Evolutionary conservation across 768 basidiomycete genomes (phyloP).

Genomic region (Xerocomellus chrysenteron): DNA sequence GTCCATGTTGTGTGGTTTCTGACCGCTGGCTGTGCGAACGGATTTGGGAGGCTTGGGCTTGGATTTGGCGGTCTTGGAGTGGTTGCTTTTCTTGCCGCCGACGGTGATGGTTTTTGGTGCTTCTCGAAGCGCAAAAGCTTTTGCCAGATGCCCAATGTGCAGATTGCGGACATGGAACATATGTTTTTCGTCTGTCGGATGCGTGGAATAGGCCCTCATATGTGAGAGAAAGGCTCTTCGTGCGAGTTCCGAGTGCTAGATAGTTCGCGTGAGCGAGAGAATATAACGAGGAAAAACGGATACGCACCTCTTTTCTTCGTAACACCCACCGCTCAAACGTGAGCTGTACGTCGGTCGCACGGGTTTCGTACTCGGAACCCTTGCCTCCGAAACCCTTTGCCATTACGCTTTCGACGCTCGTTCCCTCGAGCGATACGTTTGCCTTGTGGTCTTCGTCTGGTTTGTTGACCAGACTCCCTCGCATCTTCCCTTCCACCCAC

Average conservation of each 20-base stretch:
- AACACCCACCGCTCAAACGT: slow-evolving; percentile 95
- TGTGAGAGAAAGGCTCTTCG: slow-evolving; percentile 88
- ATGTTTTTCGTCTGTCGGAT: slow-evolving; percentile 92
- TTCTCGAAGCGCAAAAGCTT: slow-evolving; percentile 87
- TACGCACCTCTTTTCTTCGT: slow-evolving; percentile 61
- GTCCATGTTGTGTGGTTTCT: slow-evolving; percentile 36
- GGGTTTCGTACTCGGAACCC: slow-evolving; percentile 74
- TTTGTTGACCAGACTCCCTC: slow-evolving; percentile 40
- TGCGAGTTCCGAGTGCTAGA: slow-evolving; percentile 73
- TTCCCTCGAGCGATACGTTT: slow-evolving; percentile 54
- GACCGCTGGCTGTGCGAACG: slow-evolving; percentile 17
- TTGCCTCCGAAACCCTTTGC: slow-evolving; percentile 84
- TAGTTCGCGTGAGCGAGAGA: background rate
- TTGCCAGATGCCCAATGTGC: slow-evolving; percentile 92
- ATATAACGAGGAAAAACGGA: slow-evolving; percentile 1
- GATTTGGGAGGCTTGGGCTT: slow-evolving; percentile 6
- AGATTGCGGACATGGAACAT: slow-evolving; percentile 95
- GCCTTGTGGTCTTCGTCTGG: slow-evolving; percentile 32
- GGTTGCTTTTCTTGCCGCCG: slow-evolving; percentile 18
- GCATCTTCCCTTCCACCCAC: slow-evolving; percentile 87
- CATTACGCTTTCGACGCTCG: slow-evolving; percentile 70
- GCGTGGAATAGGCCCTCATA: slow-evolving; percentile 95
- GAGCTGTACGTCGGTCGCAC: slow-evolving; percentile 95
- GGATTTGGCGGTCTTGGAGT: background rate
- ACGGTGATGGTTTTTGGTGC: slow-evolving; percentile 53